Base-by-base conservation (phyloP, 2,329 filamentous ascomycete species). In the Alternaria consortialis region DNA sequence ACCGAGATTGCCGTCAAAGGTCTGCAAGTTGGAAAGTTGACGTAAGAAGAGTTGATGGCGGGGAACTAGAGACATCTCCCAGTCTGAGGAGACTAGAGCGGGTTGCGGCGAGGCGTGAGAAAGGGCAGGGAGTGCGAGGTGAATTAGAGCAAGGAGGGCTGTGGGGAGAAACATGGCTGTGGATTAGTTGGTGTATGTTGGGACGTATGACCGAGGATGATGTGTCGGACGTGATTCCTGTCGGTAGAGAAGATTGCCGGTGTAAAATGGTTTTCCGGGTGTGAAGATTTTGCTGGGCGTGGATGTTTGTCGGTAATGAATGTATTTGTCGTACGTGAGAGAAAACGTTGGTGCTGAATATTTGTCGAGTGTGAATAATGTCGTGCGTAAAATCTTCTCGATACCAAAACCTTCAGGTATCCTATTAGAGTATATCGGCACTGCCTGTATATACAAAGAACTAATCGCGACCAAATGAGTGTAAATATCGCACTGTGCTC, bases 1-100 rank as follows among this genome's bases (percentile, higher is more conserved):
- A 57, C 82, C 86, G 56, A 89, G 77, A 53, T 82, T 80, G 11
- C 75, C 77, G 27, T 71, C 78, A 67, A 82, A 83, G 27, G 74
- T 69, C 58, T 80, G 75, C 29, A 79, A 68, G 50, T 78, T 66
- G 32, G 48, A 54, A 17, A 69, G 20, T 58, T 77, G 76, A 0
- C 76, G 74, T 17, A 73, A 64, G 71, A 78, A 77, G 47, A 78
- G 70, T 8, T 68, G 74, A 66, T 78, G 60, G 13, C 63, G 73
- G 0, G 75, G 75, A 4, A 77, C 65, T 1, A 77, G 65, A 53
- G 72, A 72, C 8, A 74, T 70, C 55, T 65, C 62, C 39, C 53
- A 64, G 47, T 67, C 60, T 20, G 66, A 58, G 43, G 60, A 36
- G 50, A 74, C 52, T 43, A 75, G 64, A 0, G 69, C 58, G 0